Evolutionary conservation across 805 yeast species (phyloP).

Genomic region (Teunomyces panamensis): DNA sequence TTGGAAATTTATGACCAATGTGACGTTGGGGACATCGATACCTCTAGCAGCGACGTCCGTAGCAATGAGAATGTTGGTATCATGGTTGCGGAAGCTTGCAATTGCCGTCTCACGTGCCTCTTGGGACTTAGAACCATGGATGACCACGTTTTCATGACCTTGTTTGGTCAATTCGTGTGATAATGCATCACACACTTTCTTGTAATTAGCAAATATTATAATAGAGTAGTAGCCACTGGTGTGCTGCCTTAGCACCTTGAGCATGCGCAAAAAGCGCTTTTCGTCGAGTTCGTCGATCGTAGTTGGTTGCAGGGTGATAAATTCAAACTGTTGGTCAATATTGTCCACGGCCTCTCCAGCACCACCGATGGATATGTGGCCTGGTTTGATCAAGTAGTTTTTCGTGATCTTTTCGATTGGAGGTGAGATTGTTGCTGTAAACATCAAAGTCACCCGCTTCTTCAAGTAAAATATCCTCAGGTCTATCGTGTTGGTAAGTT

Average conservation of each 20-base stretch:
- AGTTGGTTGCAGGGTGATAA: conserved; percentile 13
- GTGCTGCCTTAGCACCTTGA: conserved; percentile 39
- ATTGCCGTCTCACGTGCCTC: conserved; percentile 81
- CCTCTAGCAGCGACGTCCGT: conserved; percentile 98
- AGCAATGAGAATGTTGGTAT: conserved; percentile 69
- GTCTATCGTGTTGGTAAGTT: conserved; percentile 24
- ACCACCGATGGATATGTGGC: conserved; percentile 63
- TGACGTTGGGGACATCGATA: conserved; percentile 83
- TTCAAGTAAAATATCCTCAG: conserved; percentile 33
- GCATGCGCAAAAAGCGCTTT: conserved; percentile 43
- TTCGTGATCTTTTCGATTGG: conserved; percentile 64
- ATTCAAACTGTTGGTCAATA: conserved; percentile 64
- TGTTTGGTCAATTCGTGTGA: conserved; percentile 45
- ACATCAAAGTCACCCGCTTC: conserved; percentile 75
- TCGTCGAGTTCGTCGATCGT: conserved; percentile 26
- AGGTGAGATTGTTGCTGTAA: conserved; percentile 89
- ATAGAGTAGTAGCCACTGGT: conserved; percentile 42
- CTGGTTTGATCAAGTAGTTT: conserved; percentile 62
- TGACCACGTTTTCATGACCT: conserved; percentile 46
- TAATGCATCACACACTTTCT: conserved; percentile 67
- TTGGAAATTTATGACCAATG: conserved; percentile 82
- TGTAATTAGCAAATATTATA: conserved; percentile 79
- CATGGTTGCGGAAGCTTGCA: conserved; percentile 51
- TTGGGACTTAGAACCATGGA: conserved; percentile 89
- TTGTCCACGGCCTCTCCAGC: conserved; percentile 63